Evolutionary conservation across 2,329 filamentous ascomycete species (phyloP), one percentile per base, ranked within the genome.

Genomic region (Cladophialophora chaetospira): DNA sequence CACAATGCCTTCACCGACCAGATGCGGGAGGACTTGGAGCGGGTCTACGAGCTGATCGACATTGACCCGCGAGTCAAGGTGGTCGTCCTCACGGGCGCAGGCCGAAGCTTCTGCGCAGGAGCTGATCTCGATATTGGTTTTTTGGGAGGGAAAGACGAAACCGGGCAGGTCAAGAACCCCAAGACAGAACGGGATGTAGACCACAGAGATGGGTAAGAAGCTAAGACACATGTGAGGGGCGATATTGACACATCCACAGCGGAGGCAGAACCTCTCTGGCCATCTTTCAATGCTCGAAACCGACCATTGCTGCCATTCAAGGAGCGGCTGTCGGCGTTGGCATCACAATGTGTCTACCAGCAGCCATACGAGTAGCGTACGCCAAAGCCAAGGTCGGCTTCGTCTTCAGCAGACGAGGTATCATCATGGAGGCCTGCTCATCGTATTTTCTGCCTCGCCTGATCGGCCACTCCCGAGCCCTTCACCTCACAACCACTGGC

Each of bases 361-460:
- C 79, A 50, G 77, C 75, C 46, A 75, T 82, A 50, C 75, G 79
- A 45, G 46, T 84, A 58, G 80, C 73, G 31, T 82, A 79, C 62
- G 68, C 71, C 33, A 72, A 74, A n/a, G 84, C 85, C 8, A 87
- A 86, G 67, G 79, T 89, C 57, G 87, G 86, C 38, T 88, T 89
- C 68, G 86, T 89, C 10, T 91, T 90, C 70, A 77, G 82, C 17
- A 78, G 85, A 36, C 77, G 87, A 38, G 87, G 87, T 0, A 76
- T 90, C 66, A 79, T 83, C 59, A 86, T 88, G 79, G 88, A 91
- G 71, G 86, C 85, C 0, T 85, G 82, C 67, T 83, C 79, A 58
- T 85, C 82, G 19, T 90, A 80, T 71, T 91, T 88, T 74, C 75
- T 90, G 44, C 87, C 87, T 3, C 80, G 85, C 0, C 75, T 89